A percentile compares a stretch with the other conserved stretches of the same genome.
These are phyloP conservation scores for Lentinula raphanica DNA, from an alignment of 768 basidiomycete species.

Conservation along the genomic window DNA sequence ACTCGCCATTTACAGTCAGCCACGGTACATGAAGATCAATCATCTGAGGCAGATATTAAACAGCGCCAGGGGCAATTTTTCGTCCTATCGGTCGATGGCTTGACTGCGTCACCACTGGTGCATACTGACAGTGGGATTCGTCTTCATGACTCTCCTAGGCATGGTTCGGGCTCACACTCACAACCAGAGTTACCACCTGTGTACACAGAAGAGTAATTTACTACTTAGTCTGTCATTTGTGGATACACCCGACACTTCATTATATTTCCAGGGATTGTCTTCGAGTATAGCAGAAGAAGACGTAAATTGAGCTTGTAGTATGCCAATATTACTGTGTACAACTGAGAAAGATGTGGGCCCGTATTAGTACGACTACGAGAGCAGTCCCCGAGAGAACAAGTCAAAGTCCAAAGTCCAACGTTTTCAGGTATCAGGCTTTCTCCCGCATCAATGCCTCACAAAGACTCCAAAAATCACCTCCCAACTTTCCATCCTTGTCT, in stretches of 20 bases:
- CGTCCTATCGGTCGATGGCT: neutral
- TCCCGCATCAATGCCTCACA: slow-evolving; percentile 6
- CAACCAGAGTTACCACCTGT: slow-evolving; percentile 1
- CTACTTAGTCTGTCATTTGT: neutral
- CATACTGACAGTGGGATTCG: slow-evolving; percentile 7
- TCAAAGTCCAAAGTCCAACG: too few species aligned
- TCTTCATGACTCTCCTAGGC: neutral
- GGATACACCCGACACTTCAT: too few species aligned
- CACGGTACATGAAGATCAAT: neutral
- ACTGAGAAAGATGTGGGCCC: too few species aligned
- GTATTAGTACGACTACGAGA: too few species aligned
- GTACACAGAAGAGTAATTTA: slow-evolving; percentile 1
- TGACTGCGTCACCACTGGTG: neutral
- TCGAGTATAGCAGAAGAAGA: too few species aligned
- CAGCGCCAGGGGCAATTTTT: neutral
- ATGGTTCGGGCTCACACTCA: neutral
- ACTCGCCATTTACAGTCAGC: neutral
- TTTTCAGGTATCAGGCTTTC: neutral
- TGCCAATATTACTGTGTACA: too few species aligned
- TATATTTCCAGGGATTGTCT: too few species aligned
- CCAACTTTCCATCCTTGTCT: slow-evolving; percentile 9
- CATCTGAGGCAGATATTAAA: neutral
- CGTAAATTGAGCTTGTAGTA: too few species aligned
- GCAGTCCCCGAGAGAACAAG: too few species aligned
- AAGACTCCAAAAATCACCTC: slow-evolving; percentile 8